Conservation (phyloP, 805 yeast genomes). For the Wickerhamomyces kurtzmanii region DNA sequence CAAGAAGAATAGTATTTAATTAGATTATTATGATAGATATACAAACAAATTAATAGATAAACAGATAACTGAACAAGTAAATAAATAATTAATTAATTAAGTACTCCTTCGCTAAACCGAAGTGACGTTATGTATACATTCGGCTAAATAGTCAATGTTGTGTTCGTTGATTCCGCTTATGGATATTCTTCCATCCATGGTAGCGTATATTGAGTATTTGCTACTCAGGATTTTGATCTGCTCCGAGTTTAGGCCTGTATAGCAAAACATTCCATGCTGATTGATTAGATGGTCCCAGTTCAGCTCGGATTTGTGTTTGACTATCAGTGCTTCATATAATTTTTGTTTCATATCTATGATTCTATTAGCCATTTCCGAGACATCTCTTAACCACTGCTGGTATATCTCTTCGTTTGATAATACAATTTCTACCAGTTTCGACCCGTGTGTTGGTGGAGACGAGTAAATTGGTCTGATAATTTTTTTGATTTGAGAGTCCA, state of each 20-base stretch:
- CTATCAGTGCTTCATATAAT: constrained; percentile 52
- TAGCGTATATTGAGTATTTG: constrained; percentile 73
- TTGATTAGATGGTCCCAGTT: constrained; percentile 81
- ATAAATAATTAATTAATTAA: no score
- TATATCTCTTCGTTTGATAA: constrained; percentile 51
- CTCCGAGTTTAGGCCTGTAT: constrained; percentile 65
- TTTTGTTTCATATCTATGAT: constrained; percentile 61
- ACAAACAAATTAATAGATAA: no score
- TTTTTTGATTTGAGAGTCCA: constrained; percentile 75
- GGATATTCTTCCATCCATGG: constrained; percentile 86
- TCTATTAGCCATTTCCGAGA: constrained; percentile 69
- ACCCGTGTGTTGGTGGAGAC: constrained; percentile 92
- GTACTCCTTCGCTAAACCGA: no score
- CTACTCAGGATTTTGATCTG: constrained; percentile 66
- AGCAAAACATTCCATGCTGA: constrained; percentile 96
- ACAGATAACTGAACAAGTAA: no score
- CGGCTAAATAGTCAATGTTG: constrained; percentile 70
- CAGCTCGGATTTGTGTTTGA: constrained; percentile 41
- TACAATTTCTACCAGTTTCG: constrained; percentile 76
- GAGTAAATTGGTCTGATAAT: constrained; percentile 83
- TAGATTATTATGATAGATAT: no score
- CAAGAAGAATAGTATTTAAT: no score
- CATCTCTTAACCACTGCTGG: constrained; percentile 74
- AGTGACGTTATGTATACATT: constrained; percentile 45
- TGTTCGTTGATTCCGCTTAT: constrained; percentile 78